Conservation (phyloP, 768 basidiomycete species). For the Naematelia aurantialba region DNA sequence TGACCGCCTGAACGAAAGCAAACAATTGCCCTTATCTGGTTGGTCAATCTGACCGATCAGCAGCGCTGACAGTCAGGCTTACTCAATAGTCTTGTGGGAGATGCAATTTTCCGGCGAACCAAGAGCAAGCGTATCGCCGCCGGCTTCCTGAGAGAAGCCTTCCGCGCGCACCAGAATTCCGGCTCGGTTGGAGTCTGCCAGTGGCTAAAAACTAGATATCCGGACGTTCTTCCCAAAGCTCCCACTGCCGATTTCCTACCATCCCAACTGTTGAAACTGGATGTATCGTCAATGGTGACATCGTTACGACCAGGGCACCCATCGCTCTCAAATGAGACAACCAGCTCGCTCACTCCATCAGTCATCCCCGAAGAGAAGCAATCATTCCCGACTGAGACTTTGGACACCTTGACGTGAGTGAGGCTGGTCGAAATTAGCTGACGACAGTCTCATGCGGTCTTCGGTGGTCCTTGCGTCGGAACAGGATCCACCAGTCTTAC, state of each 20-base stretch:
- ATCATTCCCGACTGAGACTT: slow-evolving; percentile 5
- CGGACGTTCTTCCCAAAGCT: neutral
- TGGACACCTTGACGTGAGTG: slow-evolving; percentile 35
- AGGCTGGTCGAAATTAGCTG: neutral
- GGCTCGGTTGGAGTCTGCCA: slow-evolving; percentile 9
- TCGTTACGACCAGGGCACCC: slow-evolving; percentile 1
- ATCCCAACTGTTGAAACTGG: neutral
- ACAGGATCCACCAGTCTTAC: slow-evolving; percentile 22
- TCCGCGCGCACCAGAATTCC: slow-evolving; percentile 1
- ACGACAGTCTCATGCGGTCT: slow-evolving; percentile 26
- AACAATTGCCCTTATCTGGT: slow-evolving; percentile 16
- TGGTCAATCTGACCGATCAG: neutral
- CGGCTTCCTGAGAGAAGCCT: slow-evolving; percentile 11
- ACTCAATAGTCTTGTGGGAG: slow-evolving; percentile 6
- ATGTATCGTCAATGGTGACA: neutral
- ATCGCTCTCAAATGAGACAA: neutral
- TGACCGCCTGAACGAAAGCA: slow-evolving; percentile 1
- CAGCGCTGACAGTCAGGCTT: slow-evolving; percentile 4
- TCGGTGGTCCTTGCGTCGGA: slow-evolving; percentile 30
- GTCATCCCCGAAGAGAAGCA: neutral
- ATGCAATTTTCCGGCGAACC: neutral
- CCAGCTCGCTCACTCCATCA: neutral
- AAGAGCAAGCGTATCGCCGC: slow-evolving; percentile 1
- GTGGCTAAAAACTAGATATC: neutral
- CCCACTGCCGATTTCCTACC: neutral